Conservation (phyloP, 768 basidiomycete genomes). For the Tubosaeta sp. region DNA sequence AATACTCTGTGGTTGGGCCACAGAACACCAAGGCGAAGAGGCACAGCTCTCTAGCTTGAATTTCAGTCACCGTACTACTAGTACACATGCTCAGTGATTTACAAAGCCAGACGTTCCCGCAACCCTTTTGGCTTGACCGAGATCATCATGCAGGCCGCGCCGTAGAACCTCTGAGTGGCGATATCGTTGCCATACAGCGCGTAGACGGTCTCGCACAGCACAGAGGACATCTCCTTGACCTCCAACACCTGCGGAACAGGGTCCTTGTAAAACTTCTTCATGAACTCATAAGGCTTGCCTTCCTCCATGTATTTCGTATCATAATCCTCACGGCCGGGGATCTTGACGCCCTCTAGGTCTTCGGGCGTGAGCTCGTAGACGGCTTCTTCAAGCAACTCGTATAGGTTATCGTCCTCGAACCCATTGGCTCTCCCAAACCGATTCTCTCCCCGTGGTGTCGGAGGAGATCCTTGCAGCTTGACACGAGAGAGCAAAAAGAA, state of each 20-base stretch:
- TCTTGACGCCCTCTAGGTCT: slow-evolving; percentile 1
- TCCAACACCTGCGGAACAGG: slow-evolving; percentile 2
- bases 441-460: no score
- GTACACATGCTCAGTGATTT: no score
- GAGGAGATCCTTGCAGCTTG: no score
- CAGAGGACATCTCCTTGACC: not conserved
- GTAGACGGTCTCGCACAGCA: not conserved
- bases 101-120: not conserved
- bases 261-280: slow-evolving; percentile 1
- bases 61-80: no score
- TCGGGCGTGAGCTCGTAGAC: not conserved
- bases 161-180: not conserved
- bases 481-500: not conserved
- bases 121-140: not conserved
- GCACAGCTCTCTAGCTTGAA: no score
- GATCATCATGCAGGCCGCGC: not conserved
- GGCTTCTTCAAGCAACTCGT: no score
- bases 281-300: not conserved
- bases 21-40: no score
- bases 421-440: no score
- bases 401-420: no score
- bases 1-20: no score
- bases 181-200: not conserved
- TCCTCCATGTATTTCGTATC: not conserved
- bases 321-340: not conserved